Conservation (phyloP, 192 early-diverging fungal genomes). For the Chytriomyces sp. region DNA sequence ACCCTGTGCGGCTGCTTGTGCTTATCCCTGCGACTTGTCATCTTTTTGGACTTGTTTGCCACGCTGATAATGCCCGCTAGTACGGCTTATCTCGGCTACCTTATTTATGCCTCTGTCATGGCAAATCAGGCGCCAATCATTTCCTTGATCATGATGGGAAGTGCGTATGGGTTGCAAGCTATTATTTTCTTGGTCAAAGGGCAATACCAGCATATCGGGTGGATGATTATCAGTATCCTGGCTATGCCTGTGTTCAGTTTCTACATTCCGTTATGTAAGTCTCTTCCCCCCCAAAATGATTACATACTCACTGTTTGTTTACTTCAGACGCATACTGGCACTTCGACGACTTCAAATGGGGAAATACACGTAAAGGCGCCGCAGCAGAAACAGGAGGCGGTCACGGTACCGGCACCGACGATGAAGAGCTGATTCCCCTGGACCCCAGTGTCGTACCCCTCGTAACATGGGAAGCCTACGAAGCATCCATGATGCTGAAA, state of each 20-base stretch:
- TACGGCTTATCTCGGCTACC: conserved; percentile 73
- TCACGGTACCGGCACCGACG: conserved; percentile 52
- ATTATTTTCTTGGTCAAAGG: conserved; percentile 86
- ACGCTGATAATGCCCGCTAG: conserved; percentile 93
- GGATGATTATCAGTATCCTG: conserved; percentile 94
- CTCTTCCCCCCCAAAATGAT: conserved; percentile 56
- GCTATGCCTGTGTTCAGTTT: conserved; percentile 87
- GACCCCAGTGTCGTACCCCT: conserved; percentile 48
- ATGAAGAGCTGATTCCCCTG: conserved; percentile 61
- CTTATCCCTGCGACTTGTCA: conserved; percentile 97
- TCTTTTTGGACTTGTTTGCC: conserved; percentile 91
- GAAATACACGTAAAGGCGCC: conserved; percentile 87
- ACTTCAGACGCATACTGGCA: conserved; percentile 86
- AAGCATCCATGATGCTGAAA: conserved; percentile 29
- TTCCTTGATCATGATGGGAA: conserved; percentile 83
- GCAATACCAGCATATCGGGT: conserved; percentile 78
- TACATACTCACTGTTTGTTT: conserved; percentile 46
- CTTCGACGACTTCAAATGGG: conserved; percentile 98
- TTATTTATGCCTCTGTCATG: conserved; percentile 48
- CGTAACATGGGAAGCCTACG: conserved; percentile 54
- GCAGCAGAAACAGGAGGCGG: conserved; percentile 79
- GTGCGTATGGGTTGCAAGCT: conserved; percentile 88
- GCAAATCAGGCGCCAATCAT: conserved; percentile 63
- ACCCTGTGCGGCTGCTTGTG: conserved; percentile 97
- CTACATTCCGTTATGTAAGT: conserved; percentile 57